Base-by-base conservation (phyloP, 2,329 filamentous ascomycete genomes). In the Hypoxylon rubiginosum region DNA sequence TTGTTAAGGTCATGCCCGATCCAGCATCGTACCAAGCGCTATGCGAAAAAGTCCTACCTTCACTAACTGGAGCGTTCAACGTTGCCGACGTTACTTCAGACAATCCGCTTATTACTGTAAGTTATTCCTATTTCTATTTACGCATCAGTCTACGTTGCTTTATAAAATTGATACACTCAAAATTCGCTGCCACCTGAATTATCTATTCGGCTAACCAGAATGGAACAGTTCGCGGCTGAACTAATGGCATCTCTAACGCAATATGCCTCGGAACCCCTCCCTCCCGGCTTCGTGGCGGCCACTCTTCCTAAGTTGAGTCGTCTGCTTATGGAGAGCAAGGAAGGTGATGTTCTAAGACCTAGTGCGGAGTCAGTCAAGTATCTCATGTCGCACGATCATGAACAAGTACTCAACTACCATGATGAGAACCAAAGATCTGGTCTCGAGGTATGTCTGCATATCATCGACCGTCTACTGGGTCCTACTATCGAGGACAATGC, bases 381-480 rank as follows among this genome's bases (percentile, higher is more conserved):
- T 78, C 93, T 98, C 79, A 86, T 99, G 34, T 87, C 90, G 71
- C 94, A 97, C 77, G 96, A 97, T 75, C 91, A 95, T 72, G 88
- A 94, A 68, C 96, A 98, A 76, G 89, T 98, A 45, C 91, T 98
- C 72, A 88, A 87, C 69, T 99, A 94, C 91, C 89, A 90, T 36
- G 93, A 97, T 75, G 88, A 90, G 70, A 88, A 86, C 48, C 92
- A 92, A 43, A 93, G 93, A 73, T 92, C 89, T 39, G 95, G 95
- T 15, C 86, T 97, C 10, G 94, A 98, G 78, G 90, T 97, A 30
- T 93, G 93, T 63, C 86, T 99, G 51, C 88, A 93, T 69, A 96
- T 99, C 72, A 93, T 99, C 68, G 96, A 97, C 77, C 92, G 95
- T 51, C 86, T 99, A 4, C 86, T 99, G 30, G 91, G 92, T 2